Evolutionary conservation across 1,139 yeast genomes (phyloP), one percentile per base, ranked within the genome.

Genomic region (Nakaseomyces delphensis): DNA sequence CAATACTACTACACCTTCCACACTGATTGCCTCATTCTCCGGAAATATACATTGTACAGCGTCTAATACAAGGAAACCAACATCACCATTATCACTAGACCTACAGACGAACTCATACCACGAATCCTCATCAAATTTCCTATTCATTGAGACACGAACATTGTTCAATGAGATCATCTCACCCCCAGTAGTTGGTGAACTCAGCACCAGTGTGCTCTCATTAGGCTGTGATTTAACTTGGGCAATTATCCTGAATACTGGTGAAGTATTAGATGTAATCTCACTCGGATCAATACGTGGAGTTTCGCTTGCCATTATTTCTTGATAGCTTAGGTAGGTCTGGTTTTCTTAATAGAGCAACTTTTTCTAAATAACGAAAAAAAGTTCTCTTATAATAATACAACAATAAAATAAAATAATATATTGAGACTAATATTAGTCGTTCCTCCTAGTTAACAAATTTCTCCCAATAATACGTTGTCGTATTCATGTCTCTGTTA

Each of bases 71-170:
- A 60, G 42, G 38, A 60, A 57, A 13, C 61, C 64, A 8, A 48
- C 50, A 28, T 60, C 64, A 16, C 64, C 64, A 25, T 52, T 49
- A 45, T 60, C 64, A 41, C 55, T 56, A 4, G 56, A 48, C 41
- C 63, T 48, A 38, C 64, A 60, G 3, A 60, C 57, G 41, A 60
- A 56, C 46, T 60, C 64, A 42, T 58, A 59, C 63, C 63, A 60
- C 15, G 49, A 40, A 18, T 51, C 62, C 0, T 47, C 40, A 21
- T 53, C 59, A 28, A 58, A 57, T 28, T 52, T 52, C 38, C 48
- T 49, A 24, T 47, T 51, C 42, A 49, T 48, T 3, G 60, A 51
- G 3, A 58, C 52, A 24, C 57, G 49, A 5, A 59, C 59, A 31
- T 55, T 51, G 16, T 47, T 45, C 39, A 60, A 46, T 15, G 60